Base-by-base conservation (phyloP, 1,139 yeast genomes). In the Hansenula anomala region DNA sequence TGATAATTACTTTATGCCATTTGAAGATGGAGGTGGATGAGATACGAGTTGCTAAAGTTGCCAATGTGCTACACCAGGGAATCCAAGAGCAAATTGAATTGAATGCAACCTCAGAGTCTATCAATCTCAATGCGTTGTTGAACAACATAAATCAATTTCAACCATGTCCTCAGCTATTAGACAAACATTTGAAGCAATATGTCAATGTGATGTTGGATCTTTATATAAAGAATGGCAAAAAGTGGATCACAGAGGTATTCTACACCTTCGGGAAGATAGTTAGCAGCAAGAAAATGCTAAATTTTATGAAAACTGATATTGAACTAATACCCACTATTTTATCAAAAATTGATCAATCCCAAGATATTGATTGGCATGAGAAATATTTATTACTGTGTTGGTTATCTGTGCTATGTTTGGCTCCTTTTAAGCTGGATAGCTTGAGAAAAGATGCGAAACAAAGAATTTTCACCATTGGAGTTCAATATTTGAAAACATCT, bases 201-300 rank as follows among this genome's bases (percentile, higher is more conserved):
- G 56, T 77, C 7, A 52, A 47, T 1, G 23, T 19, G 0, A 47
- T 77, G 13, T 51, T 69, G 2, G 37, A 42, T 0, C 34, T 53
- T 1, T 76, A 66, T 47, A 45, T 64, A 25, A 19, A 39, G 2
- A 31, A 36, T 6, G 35, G 18, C 2, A 12, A 15, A 4, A 29
- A 36, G 16, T 13, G n/a, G 18, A 31, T 28, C 4, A 16, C 31
- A 3, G 61, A 60, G 22, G 51, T 75, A 0, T 62, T 83, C 29
- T 87, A 88, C 54, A 64, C 66, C 12, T 62, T 87, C 23, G 66
- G 80, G 29, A 85, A 83, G 54, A 71, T 86, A 9, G 64, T 94
- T 35, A 86, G 87, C 0, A 66, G 75, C 46, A 85, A 84, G 57
- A 66, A 71, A 14, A 65, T 84, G 3, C 59, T 78, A 22, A 70